These are phyloP conservation scores for Neoboletus brunneissimus DNA, from an alignment of 768 basidiomycete genomes.

Conservation along the genomic window DNA sequence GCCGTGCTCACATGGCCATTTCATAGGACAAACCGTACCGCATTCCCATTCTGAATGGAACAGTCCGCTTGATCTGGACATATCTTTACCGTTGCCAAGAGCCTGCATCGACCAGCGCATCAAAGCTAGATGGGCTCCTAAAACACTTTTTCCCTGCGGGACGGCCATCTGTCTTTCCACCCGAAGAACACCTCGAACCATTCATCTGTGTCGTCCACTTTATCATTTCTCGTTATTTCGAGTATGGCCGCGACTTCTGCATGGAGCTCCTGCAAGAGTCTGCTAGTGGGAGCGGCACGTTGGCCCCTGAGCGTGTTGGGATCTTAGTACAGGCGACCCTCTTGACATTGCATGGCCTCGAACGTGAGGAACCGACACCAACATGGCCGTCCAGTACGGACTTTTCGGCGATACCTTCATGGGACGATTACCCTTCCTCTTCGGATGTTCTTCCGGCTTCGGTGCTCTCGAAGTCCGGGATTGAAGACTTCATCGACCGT, in stretches of 20 bases:
- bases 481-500: slow-evolving; percentile 71
- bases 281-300: slow-evolving; percentile 39
- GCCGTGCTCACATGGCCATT: neutral
- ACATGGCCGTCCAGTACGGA: slow-evolving; percentile 77
- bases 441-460: slow-evolving; percentile 58
- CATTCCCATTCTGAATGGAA: slow-evolving; percentile 72
- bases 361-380: slow-evolving; percentile 67
- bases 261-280: slow-evolving; percentile 78
- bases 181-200: slow-evolving; percentile 74
- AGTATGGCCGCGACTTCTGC: slow-evolving; percentile 80
- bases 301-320: slow-evolving; percentile 70
- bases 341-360: slow-evolving; percentile 65
- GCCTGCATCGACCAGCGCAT: slow-evolving; percentile 72
- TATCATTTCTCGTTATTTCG: slow-evolving; percentile 77
- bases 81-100: slow-evolving; percentile 95
- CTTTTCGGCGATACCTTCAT: slow-evolving; percentile 51
- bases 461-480: slow-evolving; percentile 57
- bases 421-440: slow-evolving; percentile 69
- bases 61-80: slow-evolving; percentile 85
- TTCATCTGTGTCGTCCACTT: slow-evolving; percentile 81
- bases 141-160: slow-evolving; percentile 79
- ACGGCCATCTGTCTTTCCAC: slow-evolving; percentile 54
- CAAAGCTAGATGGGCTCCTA: slow-evolving; percentile 70
- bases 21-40: slow-evolving; percentile 76
- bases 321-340: slow-evolving; percentile 78